Evolutionary conservation across 768 basidiomycete species (phyloP).

Genomic region (Phylloporus sp.): DNA sequence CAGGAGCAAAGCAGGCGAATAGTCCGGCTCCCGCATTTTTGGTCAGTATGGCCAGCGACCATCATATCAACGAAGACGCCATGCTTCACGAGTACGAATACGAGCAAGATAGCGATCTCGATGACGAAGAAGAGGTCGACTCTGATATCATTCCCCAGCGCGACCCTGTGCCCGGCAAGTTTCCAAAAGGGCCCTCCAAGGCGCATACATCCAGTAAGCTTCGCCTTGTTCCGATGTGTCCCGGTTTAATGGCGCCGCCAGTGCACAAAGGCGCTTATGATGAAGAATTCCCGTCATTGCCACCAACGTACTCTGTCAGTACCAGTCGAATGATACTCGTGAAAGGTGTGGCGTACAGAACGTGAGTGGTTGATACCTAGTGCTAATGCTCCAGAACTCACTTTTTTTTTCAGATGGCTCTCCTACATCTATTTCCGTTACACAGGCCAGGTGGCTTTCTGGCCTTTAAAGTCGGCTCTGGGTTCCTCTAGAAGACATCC

Average conservation of each 20-base stretch:
- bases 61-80: constrained; percentile 15
- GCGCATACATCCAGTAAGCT: constrained; percentile 6
- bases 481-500: not conserved
- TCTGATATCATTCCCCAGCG: not conserved
- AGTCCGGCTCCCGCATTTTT: constrained; percentile 14
- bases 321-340: constrained; percentile 25
- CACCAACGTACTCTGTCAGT: constrained; percentile 22
- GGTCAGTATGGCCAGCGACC: constrained; percentile 20
- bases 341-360: constrained; percentile 25
- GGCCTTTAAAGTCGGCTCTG: constrained; percentile 20
- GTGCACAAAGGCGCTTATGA: not conserved
- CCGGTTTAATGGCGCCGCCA: not conserved
- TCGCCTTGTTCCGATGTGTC: not conserved
- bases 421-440: constrained; percentile 29
- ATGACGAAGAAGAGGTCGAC: constrained; percentile 17
- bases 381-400: not conserved
- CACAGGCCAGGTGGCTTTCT: constrained; percentile 27
- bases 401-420: constrained; percentile 17
- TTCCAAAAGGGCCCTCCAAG: constrained; percentile 1
- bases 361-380: constrained; percentile 14
- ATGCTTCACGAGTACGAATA: constrained; percentile 27
- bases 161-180: not conserved
- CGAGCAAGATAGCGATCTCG: constrained; percentile 28
- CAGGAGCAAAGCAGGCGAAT: constrained; percentile 5
- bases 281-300: not conserved